Evolutionary conservation across 805 yeast species (phyloP).

Genomic region (Wickerhamiella parazyma): DNA sequence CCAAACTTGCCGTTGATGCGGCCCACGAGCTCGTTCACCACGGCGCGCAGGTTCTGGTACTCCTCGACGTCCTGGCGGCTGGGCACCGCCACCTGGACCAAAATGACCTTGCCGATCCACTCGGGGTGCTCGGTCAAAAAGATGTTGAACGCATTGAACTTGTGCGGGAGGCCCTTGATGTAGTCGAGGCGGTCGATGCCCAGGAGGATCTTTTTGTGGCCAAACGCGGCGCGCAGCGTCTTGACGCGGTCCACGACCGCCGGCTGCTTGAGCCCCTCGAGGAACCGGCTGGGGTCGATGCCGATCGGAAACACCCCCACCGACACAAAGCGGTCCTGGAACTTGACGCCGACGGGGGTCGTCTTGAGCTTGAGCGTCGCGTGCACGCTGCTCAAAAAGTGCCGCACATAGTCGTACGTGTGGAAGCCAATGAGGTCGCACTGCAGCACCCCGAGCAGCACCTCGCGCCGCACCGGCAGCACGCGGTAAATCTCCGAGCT

Average conservation of each 20-base stretch:
- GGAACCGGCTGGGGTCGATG: slow-evolving; percentile 84
- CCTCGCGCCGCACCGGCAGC: slow-evolving; percentile 87
- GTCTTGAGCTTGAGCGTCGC: slow-evolving; percentile 72
- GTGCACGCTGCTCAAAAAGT: slow-evolving; percentile 79
- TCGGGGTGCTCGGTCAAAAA: slow-evolving; percentile 88
- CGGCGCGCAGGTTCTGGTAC: slow-evolving; percentile 83
- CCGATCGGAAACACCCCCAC: slow-evolving; percentile 99
- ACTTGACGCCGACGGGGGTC: slow-evolving; percentile 80
- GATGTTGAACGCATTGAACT: slow-evolving; percentile 89
- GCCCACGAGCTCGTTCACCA: slow-evolving; percentile 92
- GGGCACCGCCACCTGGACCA: slow-evolving; percentile 96
- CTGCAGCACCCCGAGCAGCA: slow-evolving; percentile 77
- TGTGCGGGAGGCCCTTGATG: slow-evolving; percentile 96
- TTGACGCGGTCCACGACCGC: slow-evolving; percentile 52
- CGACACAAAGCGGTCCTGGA: slow-evolving; percentile 56
- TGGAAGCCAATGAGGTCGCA: slow-evolving; percentile 96
- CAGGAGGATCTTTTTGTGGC: slow-evolving; percentile 72
- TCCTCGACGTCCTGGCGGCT: slow-evolving; percentile 97
- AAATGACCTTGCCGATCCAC: slow-evolving; percentile 93
- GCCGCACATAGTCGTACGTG: slow-evolving; percentile 97
- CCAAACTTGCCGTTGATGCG: slow-evolving; percentile 94
- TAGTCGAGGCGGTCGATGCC: slow-evolving; percentile 96
- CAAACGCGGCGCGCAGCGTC: slow-evolving; percentile 50
- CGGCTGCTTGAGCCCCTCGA: slow-evolving; percentile 56
- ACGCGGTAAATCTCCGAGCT: slow-evolving; percentile 92